Percentiles rank a stretch among this genome's conserved stretches.
phyloP scores from a whole-genome alignment of 768 basidiomycete genomes.

The Phylloporus rhodoxanthus region DNA sequence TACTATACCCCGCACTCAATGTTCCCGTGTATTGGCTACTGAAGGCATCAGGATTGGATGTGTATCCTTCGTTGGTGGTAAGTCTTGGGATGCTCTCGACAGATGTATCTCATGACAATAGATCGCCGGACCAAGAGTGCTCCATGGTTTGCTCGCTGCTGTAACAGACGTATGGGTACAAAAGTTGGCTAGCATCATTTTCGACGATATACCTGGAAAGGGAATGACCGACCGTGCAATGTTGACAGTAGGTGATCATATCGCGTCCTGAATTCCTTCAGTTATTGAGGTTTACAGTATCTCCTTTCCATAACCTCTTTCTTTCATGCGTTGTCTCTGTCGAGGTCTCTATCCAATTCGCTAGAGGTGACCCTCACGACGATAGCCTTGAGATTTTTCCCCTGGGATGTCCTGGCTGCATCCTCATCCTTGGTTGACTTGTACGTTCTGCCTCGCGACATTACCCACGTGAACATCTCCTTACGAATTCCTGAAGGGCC shows the following conservation, averaged over 20 bases:
- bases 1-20: constrained; percentile 78
- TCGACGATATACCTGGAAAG: constrained; percentile 49
- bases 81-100: constrained; percentile 23
- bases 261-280: neutral
- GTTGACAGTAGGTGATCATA: constrained; percentile 52
- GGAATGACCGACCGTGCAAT: constrained; percentile 28
- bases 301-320: constrained; percentile 79
- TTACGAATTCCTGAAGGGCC: constrained; percentile 30
- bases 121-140: constrained; percentile 67
- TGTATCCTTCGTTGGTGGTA: constrained; percentile 53
- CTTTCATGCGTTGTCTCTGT: constrained; percentile 79
- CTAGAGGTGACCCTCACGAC: constrained; percentile 83
- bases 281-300: constrained; percentile 40
- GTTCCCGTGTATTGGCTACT: constrained; percentile 72
- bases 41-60: constrained; percentile 50
- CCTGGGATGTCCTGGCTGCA: constrained; percentile 48
- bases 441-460: constrained; percentile 8
- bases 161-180: constrained; percentile 73
- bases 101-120: constrained; percentile 26
- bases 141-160: constrained; percentile 75
- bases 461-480: constrained; percentile 12
- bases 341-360: constrained; percentile 89
- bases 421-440: constrained; percentile 17
- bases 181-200: constrained; percentile 49
- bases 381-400: constrained; percentile 72